Conservation (phyloP, 1,284 basidiomycete species). For the Boletus chippewaensis region DNA sequence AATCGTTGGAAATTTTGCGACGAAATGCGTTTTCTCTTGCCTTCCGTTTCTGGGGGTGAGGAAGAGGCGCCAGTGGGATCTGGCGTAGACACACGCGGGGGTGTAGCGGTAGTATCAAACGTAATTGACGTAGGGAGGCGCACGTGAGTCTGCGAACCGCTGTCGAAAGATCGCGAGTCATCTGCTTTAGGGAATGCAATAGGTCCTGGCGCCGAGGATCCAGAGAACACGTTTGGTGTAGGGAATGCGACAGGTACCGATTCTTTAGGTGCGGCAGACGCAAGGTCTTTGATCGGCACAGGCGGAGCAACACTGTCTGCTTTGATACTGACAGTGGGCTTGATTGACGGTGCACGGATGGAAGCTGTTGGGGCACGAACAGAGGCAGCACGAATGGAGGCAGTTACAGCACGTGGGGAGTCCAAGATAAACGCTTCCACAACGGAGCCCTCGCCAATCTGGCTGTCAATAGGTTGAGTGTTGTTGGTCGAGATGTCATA, state of each 20-base stretch:
- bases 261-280: conserved; percentile 4
- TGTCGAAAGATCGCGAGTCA: conserved; percentile 26
- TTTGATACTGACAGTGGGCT: conserved; percentile 18
- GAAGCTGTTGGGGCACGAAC: conserved; percentile 19
- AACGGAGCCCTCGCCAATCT: conserved; percentile 2
- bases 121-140: conserved; percentile 37
- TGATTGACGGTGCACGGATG: conserved; percentile 23
- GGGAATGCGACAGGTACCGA: conserved; percentile 14
- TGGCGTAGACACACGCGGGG: conserved; percentile 53
- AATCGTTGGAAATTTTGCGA: conserved; percentile 79
- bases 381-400: conserved; percentile 19
- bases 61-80: conserved; percentile 40
- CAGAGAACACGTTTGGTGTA: conserved; percentile 26
- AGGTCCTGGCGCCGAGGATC: conserved; percentile 25
- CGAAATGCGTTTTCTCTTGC: conserved; percentile 69
- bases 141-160: conserved; percentile 24
- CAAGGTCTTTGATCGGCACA: conserved; percentile 24
- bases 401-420: conserved; percentile 16
- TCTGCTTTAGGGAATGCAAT: conserved; percentile 42
- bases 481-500: conserved; percentile 22
- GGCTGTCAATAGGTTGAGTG: conserved; percentile 12
- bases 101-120: conserved; percentile 42
- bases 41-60: conserved; percentile 60
- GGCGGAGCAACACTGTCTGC: conserved; percentile 26
- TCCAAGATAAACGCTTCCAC: conserved; percentile 11